Evolutionary conservation across 2,329 filamentous ascomycete species (phyloP), one percentile per base, ranked within the genome.

Genomic region (Hymenoscyphus linearis): DNA sequence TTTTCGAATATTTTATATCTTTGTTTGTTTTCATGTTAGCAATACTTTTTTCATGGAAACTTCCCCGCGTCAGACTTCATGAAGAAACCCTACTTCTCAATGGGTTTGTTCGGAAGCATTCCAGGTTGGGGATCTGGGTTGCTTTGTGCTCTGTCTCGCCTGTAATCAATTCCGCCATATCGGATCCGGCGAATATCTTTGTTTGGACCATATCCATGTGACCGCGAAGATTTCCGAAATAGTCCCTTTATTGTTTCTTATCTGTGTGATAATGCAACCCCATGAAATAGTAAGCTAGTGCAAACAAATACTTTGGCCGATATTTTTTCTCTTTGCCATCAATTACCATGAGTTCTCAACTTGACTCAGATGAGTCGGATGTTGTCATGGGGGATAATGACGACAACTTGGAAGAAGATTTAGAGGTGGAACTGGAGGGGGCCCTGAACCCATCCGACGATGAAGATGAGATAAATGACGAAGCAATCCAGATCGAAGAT

Each of bases 61-160:
- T 13, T 5, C 10, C 31, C 5, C 31, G 31, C 10, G 31, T 31
- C 31, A 50, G 44, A 50, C 44, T 4, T 18, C 44, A 25, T 18
- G 18, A 50, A 50, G 44, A n/a, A 50, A 50, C 22, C 44, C 3
- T 50, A 18, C 18, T 1, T 13, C 25, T n/a, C 31, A 31, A 22
- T 18, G 44, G 18, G 18, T 4, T 50, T 50, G 31, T 50, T 18
- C 25, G 18, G 18, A 50, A 50, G 44, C 44, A 50, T 50, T 50
- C 44, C 44, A 50, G 44, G 7, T 9, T 10, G 22, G 4, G 18
- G 25, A 22, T 50, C 25, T 14, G 18, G 44, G 18, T 10, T 50
- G 44, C 44, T 50, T 50, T 50, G 44, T 50, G 22, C 44, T 47
- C 40, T 50, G 44, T 50, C 44, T 50, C 44, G 44, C 44, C 44